Base-by-base conservation (phyloP, 192 early-diverging fungal genomes). In the Dispira simplex region DNA sequence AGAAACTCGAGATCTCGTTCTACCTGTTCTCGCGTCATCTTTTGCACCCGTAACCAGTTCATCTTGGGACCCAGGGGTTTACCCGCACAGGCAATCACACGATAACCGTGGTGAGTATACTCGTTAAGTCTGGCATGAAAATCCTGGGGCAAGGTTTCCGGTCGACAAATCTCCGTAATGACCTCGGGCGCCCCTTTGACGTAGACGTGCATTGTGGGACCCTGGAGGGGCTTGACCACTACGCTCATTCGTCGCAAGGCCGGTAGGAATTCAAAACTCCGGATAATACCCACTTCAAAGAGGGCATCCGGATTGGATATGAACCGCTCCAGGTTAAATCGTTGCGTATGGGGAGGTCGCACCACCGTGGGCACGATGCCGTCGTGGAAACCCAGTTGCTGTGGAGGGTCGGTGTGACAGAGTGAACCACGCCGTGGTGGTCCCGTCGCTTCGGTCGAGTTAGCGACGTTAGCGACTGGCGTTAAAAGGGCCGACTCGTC, bases 151-250 rank as follows among this genome's bases (percentile, higher is more conserved):
- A 99, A 62, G 6, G 92, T 83, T 43, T 86, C 88, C 26, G 85
- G 80, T 63, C 66, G 71, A 68, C 97, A 99, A 52, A 99, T 89
- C 46, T 88, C 81, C 39, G 80, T 76, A 78, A 99, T 89, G 1
- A 88, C 90, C 71, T 99, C 97, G 5, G 97, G 97, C 3, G 97
- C 97, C 8, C 97, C 97, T 74, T 99, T 99, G 12, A 93, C 90
- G 68, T 88, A 99, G 8, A 93, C 84, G 46, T 93, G 87, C 74
- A 85, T 80, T 11, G 73, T 73, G 20, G 75, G 75, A 54, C 27
- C 2, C 23, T 63, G 46, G 14, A 89, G 67, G 8, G 79, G 80
- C 73, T 85, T 85, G 12, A 93, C 87, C 63, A 99, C 80, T 10
- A 98, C 97, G 64, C 84, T 85, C 89, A 96, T 95, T 20, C 97